A percentile compares a stretch with the other conserved stretches of the same genome.
Conservation (phyloP, 1,284 basidiomycete genomes). For the Golubevia sp. region DNA sequence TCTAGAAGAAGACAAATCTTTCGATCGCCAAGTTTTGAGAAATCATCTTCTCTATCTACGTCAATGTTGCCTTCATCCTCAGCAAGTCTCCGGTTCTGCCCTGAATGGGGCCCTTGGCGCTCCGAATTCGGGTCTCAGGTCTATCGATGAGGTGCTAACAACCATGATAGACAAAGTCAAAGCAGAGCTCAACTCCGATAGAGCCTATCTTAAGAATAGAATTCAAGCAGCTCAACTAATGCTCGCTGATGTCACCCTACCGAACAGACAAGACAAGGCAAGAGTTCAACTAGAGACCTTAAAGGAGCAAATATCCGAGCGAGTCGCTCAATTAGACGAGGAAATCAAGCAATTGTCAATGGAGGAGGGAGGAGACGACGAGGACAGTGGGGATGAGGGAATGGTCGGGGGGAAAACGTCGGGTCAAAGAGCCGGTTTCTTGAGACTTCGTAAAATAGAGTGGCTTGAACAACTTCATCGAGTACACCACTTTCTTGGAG, state of each 20-base stretch:
- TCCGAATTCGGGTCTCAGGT: constrained; percentile 21
- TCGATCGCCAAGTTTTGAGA: constrained; percentile 30
- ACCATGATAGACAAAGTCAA: constrained; percentile 45
- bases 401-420: too few species aligned
- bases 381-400: too few species aligned
- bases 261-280: constrained; percentile 8
- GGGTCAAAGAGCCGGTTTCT: not conserved
- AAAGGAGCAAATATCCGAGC: constrained; percentile 15
- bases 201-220: constrained; percentile 18
- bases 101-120: constrained; percentile 1
- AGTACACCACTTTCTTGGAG: constrained; percentile 38
- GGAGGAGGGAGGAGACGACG: too few species aligned
- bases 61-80: constrained; percentile 55
- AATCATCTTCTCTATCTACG: constrained; percentile 36
- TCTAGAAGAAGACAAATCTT: constrained; percentile 12
- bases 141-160: constrained; percentile 50
- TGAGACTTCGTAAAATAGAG: constrained; percentile 24
- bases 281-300: constrained; percentile 12
- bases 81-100: constrained; percentile 19
- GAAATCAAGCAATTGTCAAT: too few species aligned
- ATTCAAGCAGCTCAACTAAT: constrained; percentile 36
- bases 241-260: too few species aligned
- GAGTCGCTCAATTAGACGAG: constrained; percentile 17
- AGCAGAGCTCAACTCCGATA: constrained; percentile 21
- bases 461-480: constrained; percentile 44